These are phyloP conservation scores for Aspergillus carlsbadensis DNA, from an alignment of 495 filamentous ascomycete species.

Conservation along the genomic window DNA sequence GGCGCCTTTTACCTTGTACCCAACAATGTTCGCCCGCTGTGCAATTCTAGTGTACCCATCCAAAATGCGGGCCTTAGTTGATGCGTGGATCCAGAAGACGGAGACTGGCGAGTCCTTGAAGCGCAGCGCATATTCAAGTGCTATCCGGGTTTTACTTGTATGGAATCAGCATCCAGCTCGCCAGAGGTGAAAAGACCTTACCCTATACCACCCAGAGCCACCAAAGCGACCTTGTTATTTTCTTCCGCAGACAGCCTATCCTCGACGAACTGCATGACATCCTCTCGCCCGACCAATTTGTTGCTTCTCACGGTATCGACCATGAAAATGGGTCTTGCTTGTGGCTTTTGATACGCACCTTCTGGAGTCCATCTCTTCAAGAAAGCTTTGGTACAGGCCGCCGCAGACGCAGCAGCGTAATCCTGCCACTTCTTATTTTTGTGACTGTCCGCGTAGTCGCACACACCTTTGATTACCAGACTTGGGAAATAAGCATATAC, in stretches of 20 bases:
- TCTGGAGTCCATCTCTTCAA: background rate
- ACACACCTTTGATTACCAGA: constrained; percentile 38
- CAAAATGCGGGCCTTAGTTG: background rate
- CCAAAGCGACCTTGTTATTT: background rate
- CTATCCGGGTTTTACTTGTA: background rate
- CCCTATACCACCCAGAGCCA: background rate
- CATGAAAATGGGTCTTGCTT: background rate
- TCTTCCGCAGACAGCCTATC: background rate
- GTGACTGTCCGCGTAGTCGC: constrained; percentile 44
- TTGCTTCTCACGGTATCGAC: background rate
- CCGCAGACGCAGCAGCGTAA: constrained; percentile 34
- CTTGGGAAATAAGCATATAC: constrained; percentile 25
- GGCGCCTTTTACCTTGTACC: background rate
- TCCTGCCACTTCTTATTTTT: constrained; percentile 43
- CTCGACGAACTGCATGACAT: background rate
- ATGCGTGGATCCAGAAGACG: background rate
- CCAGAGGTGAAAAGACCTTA: background rate
- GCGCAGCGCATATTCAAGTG: background rate
- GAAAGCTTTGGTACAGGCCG: constrained; percentile 27
- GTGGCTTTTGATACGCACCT: background rate
- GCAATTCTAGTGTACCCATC: background rate
- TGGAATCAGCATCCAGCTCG: background rate
- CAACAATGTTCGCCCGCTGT: background rate
- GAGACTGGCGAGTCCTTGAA: background rate
- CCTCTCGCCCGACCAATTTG: background rate